These are phyloP conservation scores for Eucalyptus erythrocorys DNA, from an alignment of 345 rosid species.

Conservation along the genomic window DNA sequence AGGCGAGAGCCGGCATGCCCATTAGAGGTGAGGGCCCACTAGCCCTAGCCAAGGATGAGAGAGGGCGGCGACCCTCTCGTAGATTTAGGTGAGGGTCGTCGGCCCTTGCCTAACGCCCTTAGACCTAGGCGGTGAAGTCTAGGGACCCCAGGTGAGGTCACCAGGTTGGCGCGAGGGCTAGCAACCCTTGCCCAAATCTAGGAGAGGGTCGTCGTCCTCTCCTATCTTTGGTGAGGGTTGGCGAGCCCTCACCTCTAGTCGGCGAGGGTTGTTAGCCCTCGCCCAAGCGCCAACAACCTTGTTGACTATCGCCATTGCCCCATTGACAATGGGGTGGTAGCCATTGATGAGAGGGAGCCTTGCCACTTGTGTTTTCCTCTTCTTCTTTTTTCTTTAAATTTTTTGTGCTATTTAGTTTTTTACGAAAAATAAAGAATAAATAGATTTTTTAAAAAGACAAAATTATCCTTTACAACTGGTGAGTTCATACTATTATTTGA, in stretches of 20 bases:
- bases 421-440: too few relatives aligned
- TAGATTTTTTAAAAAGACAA: accelerated
- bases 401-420: too few relatives aligned
- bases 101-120: accelerated
- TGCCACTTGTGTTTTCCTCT: too few relatives aligned
- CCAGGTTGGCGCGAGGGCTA: accelerated
- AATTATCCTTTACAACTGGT: too few relatives aligned
- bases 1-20: accelerated
- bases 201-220: accelerated
- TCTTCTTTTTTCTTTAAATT: accelerated
- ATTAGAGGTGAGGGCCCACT: accelerated
- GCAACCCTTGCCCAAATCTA: accelerated
- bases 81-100: accelerated
- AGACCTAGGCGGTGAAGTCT: accelerated
- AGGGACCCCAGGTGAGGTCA: accelerated
- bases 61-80: accelerated
- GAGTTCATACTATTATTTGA: accelerated
- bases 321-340: accelerated
- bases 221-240: accelerated
- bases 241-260: accelerated
- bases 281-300: accelerated
- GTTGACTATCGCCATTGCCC: too few relatives aligned
- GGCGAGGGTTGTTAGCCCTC: accelerated
- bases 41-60: accelerated
- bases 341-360: too few relatives aligned